Evolutionary conservation across 2,329 filamentous ascomycete species (phyloP).

Genomic region (Cyphellophora europaea): DNA sequence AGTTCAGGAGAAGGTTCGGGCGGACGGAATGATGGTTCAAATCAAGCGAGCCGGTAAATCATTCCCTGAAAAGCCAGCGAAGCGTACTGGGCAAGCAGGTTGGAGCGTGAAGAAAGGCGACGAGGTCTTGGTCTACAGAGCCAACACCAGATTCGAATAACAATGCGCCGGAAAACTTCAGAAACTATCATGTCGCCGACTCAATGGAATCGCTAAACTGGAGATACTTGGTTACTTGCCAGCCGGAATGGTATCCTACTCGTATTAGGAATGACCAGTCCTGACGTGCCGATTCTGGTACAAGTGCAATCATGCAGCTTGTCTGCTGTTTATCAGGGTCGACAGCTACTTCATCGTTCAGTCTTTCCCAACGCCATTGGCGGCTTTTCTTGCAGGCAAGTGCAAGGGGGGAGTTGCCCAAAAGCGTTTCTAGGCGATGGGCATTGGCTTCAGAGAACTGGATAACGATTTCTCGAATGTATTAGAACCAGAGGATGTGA

Average conservation of each 20-base stretch:
- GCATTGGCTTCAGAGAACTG: background rate
- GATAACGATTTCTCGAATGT: background rate
- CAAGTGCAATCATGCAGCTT: slow-evolving; percentile 1
- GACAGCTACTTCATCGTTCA: background rate
- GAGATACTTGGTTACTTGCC: background rate
- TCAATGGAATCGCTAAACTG: background rate
- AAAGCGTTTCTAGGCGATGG: background rate
- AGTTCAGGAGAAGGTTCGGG: no score
- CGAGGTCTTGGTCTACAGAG: no score
- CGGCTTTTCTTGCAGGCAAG: background rate
- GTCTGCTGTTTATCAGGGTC: background rate
- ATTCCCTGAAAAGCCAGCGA: no score
- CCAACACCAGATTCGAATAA: no score
- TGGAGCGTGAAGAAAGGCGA: no score
- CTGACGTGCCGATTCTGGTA: background rate
- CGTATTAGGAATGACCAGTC: slow-evolving; percentile 1
- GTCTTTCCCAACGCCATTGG: slow-evolving; percentile 1
- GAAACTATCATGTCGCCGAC: no score
- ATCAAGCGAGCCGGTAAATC: no score
- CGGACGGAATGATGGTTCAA: no score
- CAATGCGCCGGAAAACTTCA: no score
- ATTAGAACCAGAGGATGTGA: no score
- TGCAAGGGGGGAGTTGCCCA: background rate
- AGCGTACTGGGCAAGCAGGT: no score
- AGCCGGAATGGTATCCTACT: background rate